Conservation (phyloP, 208 protist species). For the Trypanosoma brucei region DNA sequence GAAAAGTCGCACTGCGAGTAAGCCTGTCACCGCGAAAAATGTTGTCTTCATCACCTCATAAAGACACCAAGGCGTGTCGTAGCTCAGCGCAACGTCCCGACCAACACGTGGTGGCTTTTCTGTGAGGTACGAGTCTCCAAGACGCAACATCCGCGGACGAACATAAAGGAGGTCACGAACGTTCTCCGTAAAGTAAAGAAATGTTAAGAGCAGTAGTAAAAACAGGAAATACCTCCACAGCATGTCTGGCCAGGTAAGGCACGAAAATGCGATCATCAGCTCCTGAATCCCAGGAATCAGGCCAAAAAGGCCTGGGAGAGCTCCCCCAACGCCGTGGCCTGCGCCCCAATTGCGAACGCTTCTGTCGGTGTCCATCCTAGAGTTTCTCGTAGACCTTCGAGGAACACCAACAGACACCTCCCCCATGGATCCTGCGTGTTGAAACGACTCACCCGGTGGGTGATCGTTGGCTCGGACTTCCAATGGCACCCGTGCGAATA, state of each 20-base stretch:
- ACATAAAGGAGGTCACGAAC: slow-evolving; percentile 28
- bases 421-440: no score
- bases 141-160: slow-evolving; percentile 33
- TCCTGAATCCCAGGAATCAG: slow-evolving; percentile 4
- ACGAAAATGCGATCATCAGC: slow-evolving; percentile 9
- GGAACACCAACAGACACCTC: no score
- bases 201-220: slow-evolving; percentile 20
- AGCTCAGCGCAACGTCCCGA: slow-evolving; percentile 51
- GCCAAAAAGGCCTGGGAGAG: slow-evolving; percentile 1
- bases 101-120: slow-evolving; percentile 42
- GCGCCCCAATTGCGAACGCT: slow-evolving; percentile 13
- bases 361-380: slow-evolving; percentile 7
- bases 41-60: slow-evolving; percentile 69
- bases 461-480: no score
- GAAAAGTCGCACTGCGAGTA: slow-evolving; percentile 53
- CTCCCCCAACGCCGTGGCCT: neutral
- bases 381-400: no score
- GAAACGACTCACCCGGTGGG: no score
- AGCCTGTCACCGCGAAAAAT: slow-evolving; percentile 64
- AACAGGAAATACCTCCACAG: slow-evolving; percentile 18
- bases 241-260: slow-evolving; percentile 19
- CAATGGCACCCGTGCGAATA: no score
- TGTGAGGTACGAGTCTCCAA: slow-evolving; percentile 66
- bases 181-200: slow-evolving; percentile 44
- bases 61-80: slow-evolving; percentile 65